Percentiles rank a stretch among this genome's conserved stretches.
Conservation (phyloP, 148 eudicot species). For the Rhododendron simsii region DNA sequence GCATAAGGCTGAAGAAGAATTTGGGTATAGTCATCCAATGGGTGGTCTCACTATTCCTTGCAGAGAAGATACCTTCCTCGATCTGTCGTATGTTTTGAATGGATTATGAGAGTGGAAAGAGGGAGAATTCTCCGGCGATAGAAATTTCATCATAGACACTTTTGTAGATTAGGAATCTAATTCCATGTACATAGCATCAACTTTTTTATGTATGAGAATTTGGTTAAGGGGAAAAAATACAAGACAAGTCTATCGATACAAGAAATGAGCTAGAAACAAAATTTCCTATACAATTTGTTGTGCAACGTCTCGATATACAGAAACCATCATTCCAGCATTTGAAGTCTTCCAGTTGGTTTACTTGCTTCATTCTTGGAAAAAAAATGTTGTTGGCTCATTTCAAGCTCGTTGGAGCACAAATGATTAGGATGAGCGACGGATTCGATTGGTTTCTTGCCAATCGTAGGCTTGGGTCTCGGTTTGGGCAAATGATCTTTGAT, state of each 20-base stretch:
- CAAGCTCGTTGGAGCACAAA: not conserved
- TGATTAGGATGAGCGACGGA: too few species aligned
- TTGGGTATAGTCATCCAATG: conserved; percentile 34
- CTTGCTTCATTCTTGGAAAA: not conserved
- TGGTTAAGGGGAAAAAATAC: not conserved
- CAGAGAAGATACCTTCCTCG: conserved; percentile 22
- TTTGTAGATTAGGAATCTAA: not conserved
- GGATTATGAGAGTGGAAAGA: not conserved
- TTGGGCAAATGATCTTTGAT: too few species aligned
- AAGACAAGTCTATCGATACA: not conserved
- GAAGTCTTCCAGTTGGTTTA: not conserved
- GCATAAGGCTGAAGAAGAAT: conserved; percentile 31
- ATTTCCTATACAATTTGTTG: not conserved
- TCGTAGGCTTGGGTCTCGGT: too few species aligned
- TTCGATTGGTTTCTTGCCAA: too few species aligned
- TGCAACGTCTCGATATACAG: not conserved
- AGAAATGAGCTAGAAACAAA: not conserved
- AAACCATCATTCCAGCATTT: not conserved
- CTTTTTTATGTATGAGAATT: not conserved
- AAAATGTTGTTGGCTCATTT: not conserved
- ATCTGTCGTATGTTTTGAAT: conserved; percentile 19
- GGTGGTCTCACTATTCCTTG: conserved; percentile 38
- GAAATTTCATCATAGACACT: not conserved
- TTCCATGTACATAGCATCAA: too few species aligned
- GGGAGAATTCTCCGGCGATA: not conserved